phyloP scores from a whole-genome alignment of 1,284 basidiomycete species.

The Microbotryum lychnidis-dioicae region DNA sequence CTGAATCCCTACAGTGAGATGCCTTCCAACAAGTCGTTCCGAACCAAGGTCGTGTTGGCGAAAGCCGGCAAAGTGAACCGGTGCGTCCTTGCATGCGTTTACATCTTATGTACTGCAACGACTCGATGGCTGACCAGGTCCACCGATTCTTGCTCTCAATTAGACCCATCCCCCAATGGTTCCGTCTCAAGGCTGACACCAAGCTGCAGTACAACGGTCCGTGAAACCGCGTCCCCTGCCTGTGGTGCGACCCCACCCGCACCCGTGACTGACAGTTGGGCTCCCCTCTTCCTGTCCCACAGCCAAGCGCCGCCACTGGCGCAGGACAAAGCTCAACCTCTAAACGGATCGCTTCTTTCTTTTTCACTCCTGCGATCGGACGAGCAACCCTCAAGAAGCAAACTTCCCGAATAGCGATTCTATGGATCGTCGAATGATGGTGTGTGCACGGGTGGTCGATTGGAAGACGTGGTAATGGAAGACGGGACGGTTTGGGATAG shows the following conservation, averaged over 20 bases:
- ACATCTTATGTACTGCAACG: not conserved
- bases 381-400: not conserved
- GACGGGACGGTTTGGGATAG: too few species aligned
- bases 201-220: constrained; percentile 36
- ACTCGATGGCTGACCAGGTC: not conserved
- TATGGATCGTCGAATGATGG: too few species aligned
- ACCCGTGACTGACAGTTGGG: not conserved
- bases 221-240: not conserved
- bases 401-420: too few species aligned
- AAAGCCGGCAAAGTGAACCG: constrained; percentile 95
- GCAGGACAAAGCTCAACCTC: constrained; percentile 33
- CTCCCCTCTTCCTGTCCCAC: not conserved
- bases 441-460: too few species aligned
- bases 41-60: constrained; percentile 90
- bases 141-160: not conserved
- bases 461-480: too few species aligned
- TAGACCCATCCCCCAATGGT: constrained; percentile 35
- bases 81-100: constrained; percentile 46
- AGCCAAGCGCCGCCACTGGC: constrained; percentile 35
- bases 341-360: constrained; percentile 4
- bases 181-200: constrained; percentile 34
- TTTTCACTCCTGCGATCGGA: not conserved
- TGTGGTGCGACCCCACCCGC: not conserved
- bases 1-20: constrained; percentile 19
- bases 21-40: constrained; percentile 98